phyloP scores from a whole-genome alignment of 768 basidiomycete genomes.

The Lactarius akahatsu region DNA sequence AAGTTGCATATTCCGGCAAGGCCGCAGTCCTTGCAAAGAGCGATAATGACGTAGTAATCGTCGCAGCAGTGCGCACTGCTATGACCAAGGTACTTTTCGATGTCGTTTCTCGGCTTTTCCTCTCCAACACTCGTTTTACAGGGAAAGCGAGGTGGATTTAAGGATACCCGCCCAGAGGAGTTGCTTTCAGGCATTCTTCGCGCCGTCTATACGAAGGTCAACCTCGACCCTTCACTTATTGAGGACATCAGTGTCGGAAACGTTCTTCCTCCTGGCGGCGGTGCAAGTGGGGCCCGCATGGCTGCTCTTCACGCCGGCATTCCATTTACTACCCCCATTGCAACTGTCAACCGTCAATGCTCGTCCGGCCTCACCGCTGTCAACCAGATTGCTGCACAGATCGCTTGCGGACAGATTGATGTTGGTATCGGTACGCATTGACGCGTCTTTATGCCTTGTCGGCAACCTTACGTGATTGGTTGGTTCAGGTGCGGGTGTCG shows the following conservation, averaged over 20 bases:
- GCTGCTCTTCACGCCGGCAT: conserved; percentile 85
- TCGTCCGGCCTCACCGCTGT: conserved; percentile 84
- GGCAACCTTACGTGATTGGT: neutral
- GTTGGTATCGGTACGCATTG: conserved; percentile 74
- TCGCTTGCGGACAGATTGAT: conserved; percentile 76
- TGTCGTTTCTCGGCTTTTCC: conserved; percentile 11
- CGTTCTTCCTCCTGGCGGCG: conserved; percentile 84
- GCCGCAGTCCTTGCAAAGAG: conserved; percentile 54
- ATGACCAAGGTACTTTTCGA: conserved; percentile 70
- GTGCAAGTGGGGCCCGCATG: conserved; percentile 80
- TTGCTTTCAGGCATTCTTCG: conserved; percentile 74
- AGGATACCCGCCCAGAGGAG: conserved; percentile 84
- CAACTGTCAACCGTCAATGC: conserved; percentile 90
- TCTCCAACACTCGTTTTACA: conserved; percentile 33
- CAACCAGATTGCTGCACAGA: conserved; percentile 79
- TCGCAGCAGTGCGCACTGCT: conserved; percentile 85
- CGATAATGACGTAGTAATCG: conserved; percentile 88
- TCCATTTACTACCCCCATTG: conserved; percentile 67
- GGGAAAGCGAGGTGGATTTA: conserved; percentile 87
- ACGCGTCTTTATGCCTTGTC: neutral
- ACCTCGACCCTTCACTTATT: conserved; percentile 77
- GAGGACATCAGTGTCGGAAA: conserved; percentile 87
- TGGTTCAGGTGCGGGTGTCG: conserved; percentile 72
- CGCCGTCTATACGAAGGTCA: conserved; percentile 64
- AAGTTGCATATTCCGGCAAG: conserved; percentile 29